phyloP scores from a whole-genome alignment of 179 eudicot species.

The Heliamphora pulchella region DNA sequence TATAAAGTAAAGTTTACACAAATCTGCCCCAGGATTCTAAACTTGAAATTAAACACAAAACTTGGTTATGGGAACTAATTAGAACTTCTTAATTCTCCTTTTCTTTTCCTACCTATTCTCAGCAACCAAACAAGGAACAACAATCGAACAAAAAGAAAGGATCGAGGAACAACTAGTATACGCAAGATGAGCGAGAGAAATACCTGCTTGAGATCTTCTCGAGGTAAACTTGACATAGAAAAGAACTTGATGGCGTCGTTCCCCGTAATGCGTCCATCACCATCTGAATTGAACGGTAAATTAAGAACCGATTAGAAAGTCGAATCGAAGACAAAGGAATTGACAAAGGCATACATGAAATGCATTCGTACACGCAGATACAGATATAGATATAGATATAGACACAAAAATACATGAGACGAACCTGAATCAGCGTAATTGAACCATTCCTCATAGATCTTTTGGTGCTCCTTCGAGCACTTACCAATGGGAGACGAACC shows the following conservation, averaged over 20 bases:
- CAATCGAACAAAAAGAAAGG: neutral
- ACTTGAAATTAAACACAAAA: too few relatives aligned
- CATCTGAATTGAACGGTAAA: slow-evolving; percentile 25
- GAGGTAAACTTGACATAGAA: slow-evolving; percentile 53
- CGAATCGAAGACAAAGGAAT: neutral
- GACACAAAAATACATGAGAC: neutral
- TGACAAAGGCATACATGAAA: neutral
- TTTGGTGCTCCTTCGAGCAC: slow-evolving; percentile 45
- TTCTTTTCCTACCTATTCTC: neutral
- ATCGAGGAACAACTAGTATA: neutral
- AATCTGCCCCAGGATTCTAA: too few relatives aligned
- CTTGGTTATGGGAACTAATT: too few relatives aligned
- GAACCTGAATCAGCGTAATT: slow-evolving; percentile 44
- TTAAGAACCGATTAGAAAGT: neutral
- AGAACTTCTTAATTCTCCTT: neutral
- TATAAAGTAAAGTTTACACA: neutral
- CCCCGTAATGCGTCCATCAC: slow-evolving; percentile 72
- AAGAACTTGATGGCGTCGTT: slow-evolving; percentile 66
- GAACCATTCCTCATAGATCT: slow-evolving; percentile 46
- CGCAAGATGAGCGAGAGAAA: neutral
- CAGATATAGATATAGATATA: neutral
- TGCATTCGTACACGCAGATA: neutral
- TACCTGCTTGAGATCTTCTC: slow-evolving; percentile 61
- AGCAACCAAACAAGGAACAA: neutral
- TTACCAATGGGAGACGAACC: slow-evolving; percentile 31